phyloP scores from a whole-genome alignment of 345 rosid genomes.

The Rhizophora apiculata region DNA sequence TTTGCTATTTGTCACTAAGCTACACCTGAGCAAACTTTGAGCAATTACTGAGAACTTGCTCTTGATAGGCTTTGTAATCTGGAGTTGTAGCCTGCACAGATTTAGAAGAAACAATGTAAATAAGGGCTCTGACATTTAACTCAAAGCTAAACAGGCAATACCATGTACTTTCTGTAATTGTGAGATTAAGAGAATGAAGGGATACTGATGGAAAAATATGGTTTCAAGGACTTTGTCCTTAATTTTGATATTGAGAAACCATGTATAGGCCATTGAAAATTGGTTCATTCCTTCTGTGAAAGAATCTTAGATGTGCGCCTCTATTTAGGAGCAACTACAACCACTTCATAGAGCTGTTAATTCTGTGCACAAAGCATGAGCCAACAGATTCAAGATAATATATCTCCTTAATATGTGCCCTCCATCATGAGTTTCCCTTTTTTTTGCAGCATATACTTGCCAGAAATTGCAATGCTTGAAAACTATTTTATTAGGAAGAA shows the following conservation, averaged over 20 bases:
- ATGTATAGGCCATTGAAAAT: background rate
- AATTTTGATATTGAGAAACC: background rate
- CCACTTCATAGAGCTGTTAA: no score
- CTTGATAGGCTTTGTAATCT: slow-evolving; percentile 97
- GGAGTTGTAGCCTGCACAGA: slow-evolving; percentile 71
- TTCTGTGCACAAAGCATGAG: no score
- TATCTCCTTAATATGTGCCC: no score
- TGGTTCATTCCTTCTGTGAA: no score
- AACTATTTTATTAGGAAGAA: background rate
- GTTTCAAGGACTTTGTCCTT: background rate
- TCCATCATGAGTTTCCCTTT: no score
- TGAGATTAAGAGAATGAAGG: background rate
- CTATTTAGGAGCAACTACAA: no score
- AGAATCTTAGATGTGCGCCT: no score
- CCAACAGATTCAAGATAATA: no score
- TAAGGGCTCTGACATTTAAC: background rate
- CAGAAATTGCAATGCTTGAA: no score
- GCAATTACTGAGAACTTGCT: slow-evolving; percentile 87
- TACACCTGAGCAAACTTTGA: slow-evolving; percentile 82
- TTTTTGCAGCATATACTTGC: no score
- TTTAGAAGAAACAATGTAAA: background rate
- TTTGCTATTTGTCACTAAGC: slow-evolving; percentile 4
- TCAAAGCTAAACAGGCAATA: background rate
- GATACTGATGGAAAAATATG: background rate
- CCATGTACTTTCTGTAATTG: background rate